Evolutionary conservation across 179 eudicot species (phyloP).

Genomic region (Silene noctiflora): DNA sequence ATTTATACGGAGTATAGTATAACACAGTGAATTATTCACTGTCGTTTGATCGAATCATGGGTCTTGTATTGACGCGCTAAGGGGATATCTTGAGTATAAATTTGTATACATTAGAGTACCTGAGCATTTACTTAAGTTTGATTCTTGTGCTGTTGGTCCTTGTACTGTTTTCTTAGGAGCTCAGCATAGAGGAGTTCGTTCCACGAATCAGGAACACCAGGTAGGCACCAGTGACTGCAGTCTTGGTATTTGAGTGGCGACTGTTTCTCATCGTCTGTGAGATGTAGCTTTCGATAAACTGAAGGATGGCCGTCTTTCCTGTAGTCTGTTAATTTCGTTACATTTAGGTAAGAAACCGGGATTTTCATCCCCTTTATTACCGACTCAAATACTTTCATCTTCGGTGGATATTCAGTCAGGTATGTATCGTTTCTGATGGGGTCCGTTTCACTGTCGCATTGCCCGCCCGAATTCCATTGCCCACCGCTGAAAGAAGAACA

Average conservation of each 20-base stretch:
- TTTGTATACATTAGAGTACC: constrained; percentile 4
- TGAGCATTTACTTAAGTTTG: constrained; percentile 21
- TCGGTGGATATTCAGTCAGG: constrained; percentile 56
- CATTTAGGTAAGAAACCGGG: constrained; percentile 64
- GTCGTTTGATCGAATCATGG: neutral
- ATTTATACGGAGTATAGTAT: neutral
- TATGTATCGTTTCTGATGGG: constrained; percentile 64
- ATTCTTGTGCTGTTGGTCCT: constrained; percentile 30
- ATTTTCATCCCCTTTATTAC: constrained; percentile 68
- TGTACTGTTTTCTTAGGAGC: constrained; percentile 47
- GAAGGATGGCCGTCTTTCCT: constrained; percentile 94
- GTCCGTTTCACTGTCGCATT: constrained; percentile 70
- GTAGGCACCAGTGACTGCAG: constrained; percentile 99
- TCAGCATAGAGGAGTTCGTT: constrained; percentile 83
- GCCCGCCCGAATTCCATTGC: constrained; percentile 95
- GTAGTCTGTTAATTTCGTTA: constrained; percentile 73
- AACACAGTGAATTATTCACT: neutral
- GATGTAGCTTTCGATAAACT: constrained; percentile 54
- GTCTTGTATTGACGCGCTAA: neutral
- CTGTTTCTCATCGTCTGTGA: constrained; percentile 41
- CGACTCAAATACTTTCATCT: constrained; percentile 56
- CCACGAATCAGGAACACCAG: constrained; percentile 95
- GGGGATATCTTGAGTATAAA: neutral
- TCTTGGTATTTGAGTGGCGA: constrained; percentile 66
- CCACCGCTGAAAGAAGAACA: constrained; percentile 60